A percentile compares a stretch with the other conserved stretches of the same genome.
These are phyloP conservation scores for Kokia cookei DNA, from an alignment of 441 rosid genomes.

Conservation along the genomic window DNA sequence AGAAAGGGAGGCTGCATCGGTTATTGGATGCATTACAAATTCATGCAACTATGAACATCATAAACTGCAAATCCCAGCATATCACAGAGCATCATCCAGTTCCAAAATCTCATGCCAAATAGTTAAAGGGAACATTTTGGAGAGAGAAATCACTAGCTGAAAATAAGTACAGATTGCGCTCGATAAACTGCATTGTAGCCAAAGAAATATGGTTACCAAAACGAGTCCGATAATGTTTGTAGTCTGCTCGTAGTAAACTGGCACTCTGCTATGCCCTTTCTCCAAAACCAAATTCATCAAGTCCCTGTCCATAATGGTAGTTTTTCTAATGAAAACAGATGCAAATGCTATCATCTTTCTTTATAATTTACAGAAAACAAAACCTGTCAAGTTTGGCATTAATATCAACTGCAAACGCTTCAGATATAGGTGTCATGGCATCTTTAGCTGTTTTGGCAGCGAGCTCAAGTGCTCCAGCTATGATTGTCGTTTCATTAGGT, in stretches of 20 bases:
- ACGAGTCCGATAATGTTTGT: slow-evolving; percentile 69
- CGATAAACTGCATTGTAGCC: background rate
- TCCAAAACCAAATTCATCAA: slow-evolving; percentile 57
- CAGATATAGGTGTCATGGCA: slow-evolving; percentile 83
- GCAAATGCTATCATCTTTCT: background rate
- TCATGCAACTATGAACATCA: background rate
- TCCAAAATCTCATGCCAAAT: background rate
- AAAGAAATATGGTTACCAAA: slow-evolving; percentile 33
- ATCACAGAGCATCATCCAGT: background rate
- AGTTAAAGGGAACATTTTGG: background rate
- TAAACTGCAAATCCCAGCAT: background rate
- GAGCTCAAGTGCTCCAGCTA: slow-evolving; percentile 93
- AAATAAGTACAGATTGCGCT: background rate
- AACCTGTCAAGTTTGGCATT: slow-evolving; percentile 69
- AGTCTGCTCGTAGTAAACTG: slow-evolving; percentile 58
- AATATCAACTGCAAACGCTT: slow-evolving; percentile 72
- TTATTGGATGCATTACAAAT: background rate
- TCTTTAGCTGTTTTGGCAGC: slow-evolving; percentile 68
- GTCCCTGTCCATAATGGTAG: slow-evolving; percentile 34
- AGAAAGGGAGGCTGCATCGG: background rate
- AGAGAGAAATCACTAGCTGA: background rate
- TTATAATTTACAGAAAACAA: background rate
- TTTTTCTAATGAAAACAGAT: background rate
- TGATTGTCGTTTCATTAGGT: slow-evolving; percentile 81
- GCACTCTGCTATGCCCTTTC: slow-evolving; percentile 81